A percentile compares a stretch with the other conserved stretches of the same genome.
These are phyloP conservation scores for Priceomyces melissophilus DNA, from an alignment of 805 yeast genomes.

Conservation along the genomic window DNA sequence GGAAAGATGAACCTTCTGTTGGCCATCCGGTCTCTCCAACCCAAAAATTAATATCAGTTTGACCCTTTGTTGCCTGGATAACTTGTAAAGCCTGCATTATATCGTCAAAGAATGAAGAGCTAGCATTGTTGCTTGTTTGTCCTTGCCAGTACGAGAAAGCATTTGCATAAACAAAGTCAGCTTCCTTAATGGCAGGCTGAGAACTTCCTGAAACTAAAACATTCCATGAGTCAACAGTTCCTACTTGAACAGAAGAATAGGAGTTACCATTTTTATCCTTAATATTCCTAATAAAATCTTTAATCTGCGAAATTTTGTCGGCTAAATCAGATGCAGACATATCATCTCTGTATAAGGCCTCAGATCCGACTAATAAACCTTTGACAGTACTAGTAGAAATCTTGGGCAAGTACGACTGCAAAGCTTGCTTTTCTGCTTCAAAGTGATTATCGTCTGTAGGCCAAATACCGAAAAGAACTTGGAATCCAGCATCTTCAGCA, in stretches of 20 bases:
- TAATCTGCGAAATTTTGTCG: constrained; percentile 58
- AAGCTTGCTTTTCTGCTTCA: constrained; percentile 68
- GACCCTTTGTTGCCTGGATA: constrained; percentile 82
- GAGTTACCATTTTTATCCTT: constrained; percentile 79
- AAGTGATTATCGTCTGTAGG: constrained; percentile 84
- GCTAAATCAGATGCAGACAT: constrained; percentile 75
- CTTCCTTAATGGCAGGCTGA: constrained; percentile 66
- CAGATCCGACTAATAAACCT: constrained; percentile 89
- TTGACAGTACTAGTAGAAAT: constrained; percentile 67
- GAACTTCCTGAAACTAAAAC: constrained; percentile 76
- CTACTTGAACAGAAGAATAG: constrained; percentile 70
- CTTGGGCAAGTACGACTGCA: constrained; percentile 65
- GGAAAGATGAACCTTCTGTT: constrained; percentile 74
- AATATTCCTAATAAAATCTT: constrained; percentile 55
- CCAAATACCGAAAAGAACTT: constrained; percentile 85
- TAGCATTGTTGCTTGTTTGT: constrained; percentile 75
- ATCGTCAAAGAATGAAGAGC: constrained; percentile 92
- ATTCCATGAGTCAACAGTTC: constrained; percentile 97
- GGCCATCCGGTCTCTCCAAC: constrained; percentile 99
- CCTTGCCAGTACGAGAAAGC: constrained; percentile 99
- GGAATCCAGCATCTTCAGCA: constrained; percentile 73
- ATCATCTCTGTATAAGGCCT: constrained; percentile 90
- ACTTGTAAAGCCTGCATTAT: constrained; percentile 95
- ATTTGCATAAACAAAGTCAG: constrained; percentile 87
- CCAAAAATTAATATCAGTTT: constrained; percentile 84